Evolutionary conservation across 2,329 filamentous ascomycete genomes (phyloP).

Genomic region (Nothopassalora personata): DNA sequence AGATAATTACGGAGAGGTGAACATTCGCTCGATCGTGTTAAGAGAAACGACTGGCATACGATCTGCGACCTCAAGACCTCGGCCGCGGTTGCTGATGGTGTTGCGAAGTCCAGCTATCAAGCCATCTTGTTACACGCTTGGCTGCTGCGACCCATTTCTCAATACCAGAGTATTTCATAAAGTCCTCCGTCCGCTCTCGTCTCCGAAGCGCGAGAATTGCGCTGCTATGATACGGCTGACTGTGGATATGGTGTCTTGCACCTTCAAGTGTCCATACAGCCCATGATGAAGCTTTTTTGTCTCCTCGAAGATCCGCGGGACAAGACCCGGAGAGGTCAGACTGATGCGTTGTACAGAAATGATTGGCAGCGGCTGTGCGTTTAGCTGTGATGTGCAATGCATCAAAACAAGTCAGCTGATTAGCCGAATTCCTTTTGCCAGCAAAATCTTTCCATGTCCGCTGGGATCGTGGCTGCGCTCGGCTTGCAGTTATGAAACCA

Average conservation of each 20-base stretch:
- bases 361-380: neutral
- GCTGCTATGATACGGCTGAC: neutral
- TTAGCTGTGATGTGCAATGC: neutral
- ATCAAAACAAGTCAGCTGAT: neutral
- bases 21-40: no score
- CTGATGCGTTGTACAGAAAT: neutral
- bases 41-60: no score
- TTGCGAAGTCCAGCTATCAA: neutral
- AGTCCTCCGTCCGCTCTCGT: neutral
- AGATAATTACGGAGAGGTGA: no score
- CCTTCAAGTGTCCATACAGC: neutral
- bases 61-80: neutral
- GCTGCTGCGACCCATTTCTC: no score
- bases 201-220: neutral
- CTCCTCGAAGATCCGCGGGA: neutral
- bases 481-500: neutral
- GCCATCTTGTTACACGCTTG: neutral
- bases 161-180: neutral
- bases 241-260: neutral
- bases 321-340: neutral
- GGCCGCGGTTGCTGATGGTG: neutral
- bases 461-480: neutral
- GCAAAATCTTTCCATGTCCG: neutral
- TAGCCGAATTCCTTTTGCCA: neutral
- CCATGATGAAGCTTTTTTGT: neutral